Evolutionary conservation across 345 rosid genomes (phyloP), one percentile per base, ranked within the genome.

Genomic region (Physaria fendleri): DNA sequence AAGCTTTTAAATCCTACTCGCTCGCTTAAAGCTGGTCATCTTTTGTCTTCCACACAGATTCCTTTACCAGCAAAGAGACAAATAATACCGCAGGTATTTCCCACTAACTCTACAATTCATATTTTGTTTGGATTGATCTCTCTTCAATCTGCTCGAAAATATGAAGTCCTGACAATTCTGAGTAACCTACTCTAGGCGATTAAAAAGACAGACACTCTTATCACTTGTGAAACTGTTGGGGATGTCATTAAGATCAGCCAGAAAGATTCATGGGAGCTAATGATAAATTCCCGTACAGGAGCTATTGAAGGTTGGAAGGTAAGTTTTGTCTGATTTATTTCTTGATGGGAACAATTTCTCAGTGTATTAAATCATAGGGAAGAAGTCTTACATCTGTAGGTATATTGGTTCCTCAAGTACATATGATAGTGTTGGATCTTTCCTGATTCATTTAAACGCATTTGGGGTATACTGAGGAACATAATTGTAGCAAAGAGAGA

Each of bases 271-370:
- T 85, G 97, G 95, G 95, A 89, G 79, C 79, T 93, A 22, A 74
- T 71, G 63, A 69, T 89, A 43, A 73, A 83, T 72, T 38, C 64
- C 56, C 76, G 17, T 47, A 79, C 76, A 9, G 99, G 99, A 71
- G 64, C 69, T 53, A 42, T 89, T 59, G 85, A 87, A 65, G 66
- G 82, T 76, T 93, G 99, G 99, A 81, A 83, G 95, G 99, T 93
- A 68, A 53, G 28, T 58, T 61, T 25, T 66, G 12, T 18, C 21
- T 6, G 37, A 33, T 59, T 66, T 24, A 12, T 29, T 29, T 58
- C 43, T 40, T 41, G 47, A n/a, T 14, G 27, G 64, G 8, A 42
- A 25, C 38, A 44, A 33, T 24, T 12, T 43, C 41, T 2, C 14
- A 38, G 15, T 64, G 53, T 24, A 14, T 20, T 4, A 7, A 48